Base-by-base conservation (phyloP, 441 rosid genomes). In the Macaranga tanarius region DNA sequence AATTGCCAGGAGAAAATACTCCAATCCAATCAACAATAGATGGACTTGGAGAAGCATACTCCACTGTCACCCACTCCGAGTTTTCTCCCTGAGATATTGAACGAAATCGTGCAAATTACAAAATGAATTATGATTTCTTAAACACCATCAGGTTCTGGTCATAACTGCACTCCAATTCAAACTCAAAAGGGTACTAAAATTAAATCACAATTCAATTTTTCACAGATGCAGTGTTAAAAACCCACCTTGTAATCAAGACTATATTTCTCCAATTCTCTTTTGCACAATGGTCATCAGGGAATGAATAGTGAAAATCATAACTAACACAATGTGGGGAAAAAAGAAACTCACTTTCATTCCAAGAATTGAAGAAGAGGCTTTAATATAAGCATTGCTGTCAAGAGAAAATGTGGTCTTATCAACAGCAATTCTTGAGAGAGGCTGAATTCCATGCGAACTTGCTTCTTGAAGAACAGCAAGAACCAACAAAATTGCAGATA, bases 1-100 rank as follows among this genome's bases (percentile, higher is more conserved):
- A 87, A 79, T 91, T 84, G 52, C 90, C 89, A 31, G 98, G 97
- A 72, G 98, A 93, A 81, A 93, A 91, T 61, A 93, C 95, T 73
- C 90, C 98, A 78, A 93, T 87, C 95, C 98, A 93, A 71, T 93
- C 94, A 81, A 83, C 91, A 77, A 67, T 67, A 19, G 92, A 86
- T 55, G 97, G 95, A 69, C 76, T 79, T 15, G 84, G 84, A 75
- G 81, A 82, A 67, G 74, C 65, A 69, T 77, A 90, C 55, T 85
- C 83, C 67, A 93, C 81, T 20, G 80, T 80, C 54, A 91, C 83
- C 85, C 86, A 81, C 62, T 87, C 95, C 4, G 86, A 70, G 67
- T 84, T 88, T 82, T 82, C 85, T 70, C 92, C 96, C 98, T 90
- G 69, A 70, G 66, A 65, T 16, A 59, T 50, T 15, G 2, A 65